Percentiles rank a stretch among this genome's conserved stretches.
These are phyloP conservation scores for California macrophylla DNA, from an alignment of 441 rosid genomes.

Conservation along the genomic window DNA sequence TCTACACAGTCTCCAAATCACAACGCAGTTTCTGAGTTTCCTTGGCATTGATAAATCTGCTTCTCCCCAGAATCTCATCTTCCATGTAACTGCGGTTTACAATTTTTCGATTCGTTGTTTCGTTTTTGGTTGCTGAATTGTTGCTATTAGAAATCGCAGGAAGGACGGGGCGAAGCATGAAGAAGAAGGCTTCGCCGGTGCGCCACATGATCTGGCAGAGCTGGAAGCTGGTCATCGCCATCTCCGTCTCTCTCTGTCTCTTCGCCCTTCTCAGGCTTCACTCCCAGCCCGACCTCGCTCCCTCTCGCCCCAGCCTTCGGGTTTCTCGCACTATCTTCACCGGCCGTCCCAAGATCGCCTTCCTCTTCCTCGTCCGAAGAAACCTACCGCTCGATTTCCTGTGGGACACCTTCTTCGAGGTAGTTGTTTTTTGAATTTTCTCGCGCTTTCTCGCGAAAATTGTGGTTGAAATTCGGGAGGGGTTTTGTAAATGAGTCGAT, in stretches of 20 bases:
- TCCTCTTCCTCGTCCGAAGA: conserved; percentile 56
- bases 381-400: conserved; percentile 86
- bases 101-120: not conserved
- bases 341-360: conserved; percentile 70
- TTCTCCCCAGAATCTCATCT: not conserved
- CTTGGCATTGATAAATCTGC: not conserved
- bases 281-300: conserved; percentile 20
- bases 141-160: conserved; percentile 18
- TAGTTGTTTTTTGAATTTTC: conserved; percentile 13
- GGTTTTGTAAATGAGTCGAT: not conserved
- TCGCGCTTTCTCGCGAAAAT: conserved; percentile 8
- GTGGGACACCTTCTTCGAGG: conserved; percentile 77
- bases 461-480: not conserved
- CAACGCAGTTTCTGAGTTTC: not conserved
- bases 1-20: not conserved
- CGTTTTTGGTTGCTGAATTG: not conserved
- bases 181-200: conserved; percentile 27
- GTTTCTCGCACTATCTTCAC: conserved; percentile 19
- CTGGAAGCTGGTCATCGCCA: conserved; percentile 50
- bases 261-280: conserved; percentile 44
- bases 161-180: conserved; percentile 21
- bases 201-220: conserved; percentile 42
- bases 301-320: conserved; percentile 28
- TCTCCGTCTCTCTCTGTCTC: conserved; percentile 44
- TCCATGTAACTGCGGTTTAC: not conserved